Evolutionary conservation across 257 asterid genomes (phyloP), one percentile per base, ranked within the genome.

Genomic region (Nemophila menziesii): DNA sequence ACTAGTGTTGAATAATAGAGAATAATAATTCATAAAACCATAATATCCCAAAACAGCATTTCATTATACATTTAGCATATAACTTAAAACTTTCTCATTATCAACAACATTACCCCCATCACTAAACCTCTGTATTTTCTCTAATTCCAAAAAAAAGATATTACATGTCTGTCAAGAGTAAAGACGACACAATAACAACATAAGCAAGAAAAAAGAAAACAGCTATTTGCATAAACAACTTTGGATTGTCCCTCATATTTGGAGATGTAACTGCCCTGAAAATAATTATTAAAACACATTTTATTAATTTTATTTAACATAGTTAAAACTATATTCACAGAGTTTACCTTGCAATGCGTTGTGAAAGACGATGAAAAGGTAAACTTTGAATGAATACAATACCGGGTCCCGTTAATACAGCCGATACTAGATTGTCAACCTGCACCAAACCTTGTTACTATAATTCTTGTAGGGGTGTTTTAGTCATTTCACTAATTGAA

Each of bases 281-380:
- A 65, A 49, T 48, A 3, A 39, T 10, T 10, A 29, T 7, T 2
- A 10, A 7, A 29, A 10, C 36, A 5, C 12, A 13, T 29, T 29
- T 29, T 5, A 43, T 11, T 22, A 40, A 48, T 7, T 1, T 15
- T 18, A 2, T 10, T 17, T 12, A 21, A 5, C 15, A 3, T 8
- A 14, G 17, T 4, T 0, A 11, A 11, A 20, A 41, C 22, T n/a
- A 1, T 3, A 1, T 15, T 22, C 43, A 21, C 12, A 20, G 1
- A 20, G 18, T 27, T 54, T 71, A 90, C 99, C 99, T 73, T 27
- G 99, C 96, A 48, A 90, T 82, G 48, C 99, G 94, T 58, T 90
- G 99, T 34, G 99, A 85, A 42, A 90, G 89, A 56, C 96, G 89
- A 27, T 77, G 87, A 55, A 90, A 90, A 39, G 99, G 96, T 93